These are phyloP conservation scores for Fusarium odoratissimum DNA, from an alignment of 2,329 filamentous ascomycete genomes.

Conservation along the genomic window DNA sequence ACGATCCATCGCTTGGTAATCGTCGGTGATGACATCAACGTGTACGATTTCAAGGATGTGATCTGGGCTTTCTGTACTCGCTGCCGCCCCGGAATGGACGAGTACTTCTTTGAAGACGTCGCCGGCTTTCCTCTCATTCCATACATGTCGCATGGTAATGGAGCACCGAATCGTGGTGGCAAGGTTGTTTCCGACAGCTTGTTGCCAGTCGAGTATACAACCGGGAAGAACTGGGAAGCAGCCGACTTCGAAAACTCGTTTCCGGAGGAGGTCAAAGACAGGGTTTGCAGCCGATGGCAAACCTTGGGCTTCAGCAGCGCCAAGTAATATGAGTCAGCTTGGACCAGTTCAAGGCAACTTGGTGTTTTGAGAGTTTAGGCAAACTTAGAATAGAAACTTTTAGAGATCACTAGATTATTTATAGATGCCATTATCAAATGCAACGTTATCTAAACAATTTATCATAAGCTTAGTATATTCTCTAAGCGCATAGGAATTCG, in stretches of 20 bases:
- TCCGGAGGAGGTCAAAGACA: constrained; percentile 41
- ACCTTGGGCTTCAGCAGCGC: not conserved
- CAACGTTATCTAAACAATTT: no score
- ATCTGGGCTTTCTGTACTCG: constrained; percentile 62
- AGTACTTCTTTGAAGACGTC: constrained; percentile 57
- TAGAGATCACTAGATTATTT: not conserved
- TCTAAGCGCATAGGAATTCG: not conserved
- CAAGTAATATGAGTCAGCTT: fast-evolving
- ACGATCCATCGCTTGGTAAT: constrained; percentile 61
- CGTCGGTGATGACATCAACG: constrained; percentile 61
- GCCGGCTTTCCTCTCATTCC: constrained; percentile 58
- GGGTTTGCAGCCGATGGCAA: constrained; percentile 1
- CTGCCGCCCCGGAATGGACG: constrained; percentile 58
- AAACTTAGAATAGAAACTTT: not conserved
- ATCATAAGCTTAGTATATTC: not conserved
- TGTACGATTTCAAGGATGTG: constrained; percentile 58
- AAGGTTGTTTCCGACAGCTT: constrained; percentile 60
- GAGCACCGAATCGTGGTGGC: constrained; percentile 49
- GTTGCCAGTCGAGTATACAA: constrained; percentile 56
- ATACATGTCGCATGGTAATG: constrained; percentile 58
- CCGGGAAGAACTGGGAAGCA: constrained; percentile 45
- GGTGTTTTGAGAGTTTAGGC: not conserved
- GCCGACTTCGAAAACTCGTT: constrained; percentile 50
- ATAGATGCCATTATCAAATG: no score
- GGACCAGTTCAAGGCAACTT: no score